These are phyloP conservation scores for Albugo candida DNA, from an alignment of 352 stramenopile genomes.

Conservation along the genomic window DNA sequence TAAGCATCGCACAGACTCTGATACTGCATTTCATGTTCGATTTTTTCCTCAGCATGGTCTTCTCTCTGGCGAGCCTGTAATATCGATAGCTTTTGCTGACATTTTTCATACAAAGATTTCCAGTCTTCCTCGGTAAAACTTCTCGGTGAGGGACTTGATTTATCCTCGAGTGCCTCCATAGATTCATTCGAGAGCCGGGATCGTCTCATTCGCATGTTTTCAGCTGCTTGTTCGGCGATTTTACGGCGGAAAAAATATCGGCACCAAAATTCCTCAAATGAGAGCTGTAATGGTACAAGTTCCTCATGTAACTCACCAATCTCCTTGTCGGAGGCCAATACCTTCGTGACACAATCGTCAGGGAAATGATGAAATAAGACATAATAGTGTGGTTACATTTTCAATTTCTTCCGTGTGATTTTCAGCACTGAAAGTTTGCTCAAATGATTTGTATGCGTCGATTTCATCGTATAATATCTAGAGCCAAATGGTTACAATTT, in stretches of 20 bases:
- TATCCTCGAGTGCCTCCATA: too few species aligned
- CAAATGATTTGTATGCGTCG: slow-evolving; percentile 46
- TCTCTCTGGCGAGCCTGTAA: slow-evolving; percentile 21
- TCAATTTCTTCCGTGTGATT: slow-evolving; percentile 55
- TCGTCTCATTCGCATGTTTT: background rate
- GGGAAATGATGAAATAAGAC: background rate
- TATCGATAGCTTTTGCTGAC: slow-evolving; percentile 10
- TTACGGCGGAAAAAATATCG: slow-evolving; percentile 14
- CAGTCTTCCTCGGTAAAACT: too few species aligned
- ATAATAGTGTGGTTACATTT: slow-evolving; percentile 7
- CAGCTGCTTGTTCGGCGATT: background rate
- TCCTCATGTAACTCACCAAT: slow-evolving; percentile 37
- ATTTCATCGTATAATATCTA: slow-evolving; percentile 66
- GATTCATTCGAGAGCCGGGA: too few species aligned
- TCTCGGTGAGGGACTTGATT: too few species aligned
- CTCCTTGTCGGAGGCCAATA: slow-evolving; percentile 15
- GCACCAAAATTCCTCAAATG: slow-evolving; percentile 70
- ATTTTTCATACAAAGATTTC: too few species aligned
- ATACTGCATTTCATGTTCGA: slow-evolving; percentile 35
- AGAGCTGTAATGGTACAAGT: slow-evolving; percentile 53
- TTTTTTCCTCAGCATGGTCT: slow-evolving; percentile 20
- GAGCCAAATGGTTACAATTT: background rate
- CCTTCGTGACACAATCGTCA: background rate
- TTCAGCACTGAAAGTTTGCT: slow-evolving; percentile 34
- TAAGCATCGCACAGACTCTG: slow-evolving; percentile 48